Conservation (phyloP, 176 grass and related monocot genomes). For the Paspalum vaginatum region DNA sequence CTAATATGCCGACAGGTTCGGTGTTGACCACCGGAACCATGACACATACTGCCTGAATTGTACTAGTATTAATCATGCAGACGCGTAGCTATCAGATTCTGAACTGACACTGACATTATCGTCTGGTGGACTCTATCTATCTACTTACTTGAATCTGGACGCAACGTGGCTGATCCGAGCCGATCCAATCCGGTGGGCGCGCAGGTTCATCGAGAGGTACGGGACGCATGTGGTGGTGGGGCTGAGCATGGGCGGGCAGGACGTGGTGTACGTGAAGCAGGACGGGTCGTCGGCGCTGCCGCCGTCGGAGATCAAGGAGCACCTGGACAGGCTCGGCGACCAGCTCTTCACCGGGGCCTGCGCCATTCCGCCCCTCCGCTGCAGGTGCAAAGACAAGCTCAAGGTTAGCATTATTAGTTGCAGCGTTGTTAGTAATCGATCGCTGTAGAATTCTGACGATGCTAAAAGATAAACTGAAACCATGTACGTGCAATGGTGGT, state of each 20-base stretch:
- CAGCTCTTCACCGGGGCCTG: slow-evolving; percentile 84
- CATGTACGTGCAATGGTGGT: not conserved
- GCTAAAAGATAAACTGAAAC: not conserved
- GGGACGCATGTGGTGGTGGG: slow-evolving; percentile 85
- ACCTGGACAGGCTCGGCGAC: slow-evolving; percentile 80
- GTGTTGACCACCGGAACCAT: slow-evolving; percentile 32
- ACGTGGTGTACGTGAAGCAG: slow-evolving; percentile 84
- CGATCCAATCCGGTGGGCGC: not conserved
- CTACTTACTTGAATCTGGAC: not conserved
- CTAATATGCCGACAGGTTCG: slow-evolving; percentile 28
- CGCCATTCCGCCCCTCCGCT: slow-evolving; percentile 56
- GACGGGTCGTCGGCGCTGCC: slow-evolving; percentile 62
- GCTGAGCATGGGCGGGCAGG: slow-evolving; percentile 90
- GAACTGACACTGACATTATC: slow-evolving; percentile 13
- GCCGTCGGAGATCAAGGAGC: slow-evolving; percentile 68
- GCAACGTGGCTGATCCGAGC: not conserved
- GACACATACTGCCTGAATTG: slow-evolving; percentile 11
- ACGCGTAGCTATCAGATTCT: slow-evolving; percentile 34
- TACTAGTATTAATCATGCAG: slow-evolving; percentile 12
- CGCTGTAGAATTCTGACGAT: not conserved
- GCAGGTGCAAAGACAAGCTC: slow-evolving; percentile 60
- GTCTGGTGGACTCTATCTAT: not conserved
- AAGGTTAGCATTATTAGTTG: slow-evolving; percentile 44
- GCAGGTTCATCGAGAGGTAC: slow-evolving; percentile 79
- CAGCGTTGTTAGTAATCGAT: not conserved